Base-by-base conservation (phyloP, 2,329 filamentous ascomycete species). In the Hypoxylon sp. region DNA sequence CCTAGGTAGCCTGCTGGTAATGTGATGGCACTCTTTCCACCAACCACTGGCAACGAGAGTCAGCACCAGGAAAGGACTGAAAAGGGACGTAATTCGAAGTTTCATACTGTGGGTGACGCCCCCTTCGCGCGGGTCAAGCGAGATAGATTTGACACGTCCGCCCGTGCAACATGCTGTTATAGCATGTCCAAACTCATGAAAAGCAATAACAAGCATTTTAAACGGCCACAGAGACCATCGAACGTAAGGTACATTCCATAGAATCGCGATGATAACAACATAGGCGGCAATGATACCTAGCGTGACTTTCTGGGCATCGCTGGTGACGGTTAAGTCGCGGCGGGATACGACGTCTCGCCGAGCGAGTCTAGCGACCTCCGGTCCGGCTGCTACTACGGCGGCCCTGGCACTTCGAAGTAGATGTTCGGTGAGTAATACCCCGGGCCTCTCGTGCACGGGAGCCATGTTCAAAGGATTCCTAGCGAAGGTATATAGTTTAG, bases 181-280 rank as follows among this genome's bases (percentile, higher is more conserved):
- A 54, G 92, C 92, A 80, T 95, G 92, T 11, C 91, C 89, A 76
- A 94, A 90, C 73, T 95, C 92, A 81, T 95, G 92, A 79, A 94
- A 95, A 40, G 92, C 92, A 71, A 95, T 94, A 57, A 93, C 91
- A 20, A 95, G 86, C 92, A 94, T 94, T 90, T 95, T 95, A 83
- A 95, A 94, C 3, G 92, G 92, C 92, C 92, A 95, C 37, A 95
- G 81, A 1, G 91, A 85, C 85, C 89, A 91, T 62, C 88, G 85
- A n/a, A 95, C 81, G 78, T 93, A 93, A 0, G 92, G 92, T 1
- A 94, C 79, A 80, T 94, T 94, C 92, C 92, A 95, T 2, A 95
- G 82, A 46, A 95, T 83, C 3, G 91, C 91, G 71, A 95, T 95
- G 51, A 86, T 85, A 17, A 93, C 91, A 2, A 91, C 85, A 79